phyloP scores from a whole-genome alignment of 164 flowering plant genomes.

The Annona cherimola region DNA sequence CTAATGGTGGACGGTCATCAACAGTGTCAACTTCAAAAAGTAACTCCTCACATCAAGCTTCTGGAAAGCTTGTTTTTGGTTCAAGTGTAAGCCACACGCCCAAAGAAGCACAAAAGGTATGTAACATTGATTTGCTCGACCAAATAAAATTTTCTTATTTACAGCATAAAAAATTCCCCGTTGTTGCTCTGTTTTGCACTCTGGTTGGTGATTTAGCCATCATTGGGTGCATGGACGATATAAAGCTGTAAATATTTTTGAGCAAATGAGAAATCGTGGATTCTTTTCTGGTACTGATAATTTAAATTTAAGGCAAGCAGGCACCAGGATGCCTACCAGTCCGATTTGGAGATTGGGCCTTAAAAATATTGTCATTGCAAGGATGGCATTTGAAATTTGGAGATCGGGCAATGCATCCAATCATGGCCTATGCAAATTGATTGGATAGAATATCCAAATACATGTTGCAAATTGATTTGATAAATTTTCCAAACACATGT shows the following conservation, averaged over 20 bases:
- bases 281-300: background rate
- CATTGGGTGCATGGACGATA: background rate
- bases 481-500: background rate
- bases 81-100: slow-evolving; percentile 47
- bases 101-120: slow-evolving; percentile 48
- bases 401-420: background rate
- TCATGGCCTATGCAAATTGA: background rate
- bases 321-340: background rate
- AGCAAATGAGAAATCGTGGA: background rate
- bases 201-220: background rate
- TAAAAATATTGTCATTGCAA: background rate
- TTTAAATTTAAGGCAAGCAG: background rate
- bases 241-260: background rate
- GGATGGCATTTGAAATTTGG: background rate
- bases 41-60: slow-evolving; percentile 44
- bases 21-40: slow-evolving; percentile 45
- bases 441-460: too few species aligned
- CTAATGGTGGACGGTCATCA: slow-evolving; percentile 33
- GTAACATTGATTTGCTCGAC: background rate
- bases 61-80: slow-evolving; percentile 95
- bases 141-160: background rate
- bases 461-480: too few species aligned
- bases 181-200: background rate
- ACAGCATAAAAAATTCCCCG: background rate
- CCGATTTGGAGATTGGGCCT: background rate